Evolutionary conservation across 495 filamentous ascomycete species (phyloP), one percentile per base, ranked within the genome.

Genomic region (Alectoria sarmentosa): DNA sequence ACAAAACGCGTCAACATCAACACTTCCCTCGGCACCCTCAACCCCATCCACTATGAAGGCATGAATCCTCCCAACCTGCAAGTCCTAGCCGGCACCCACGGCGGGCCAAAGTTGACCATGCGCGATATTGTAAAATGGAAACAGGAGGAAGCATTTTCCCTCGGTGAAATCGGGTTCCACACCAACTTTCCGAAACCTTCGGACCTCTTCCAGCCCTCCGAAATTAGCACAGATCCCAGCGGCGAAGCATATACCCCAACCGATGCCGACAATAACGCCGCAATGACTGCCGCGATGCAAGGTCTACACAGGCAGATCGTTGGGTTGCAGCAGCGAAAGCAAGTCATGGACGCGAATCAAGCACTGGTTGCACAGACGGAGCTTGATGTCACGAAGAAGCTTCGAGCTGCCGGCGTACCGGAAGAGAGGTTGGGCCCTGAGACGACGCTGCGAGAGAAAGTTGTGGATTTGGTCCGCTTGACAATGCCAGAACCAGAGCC

Each of bases 101-200:
- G 52, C 17, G 52, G 52, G 9, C 19, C 5, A 34, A 2, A 6
- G 7, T 55, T 55, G 11, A 7, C 0, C 28, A 55, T 55, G 52
- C 52, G 17, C 52, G 28, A 55, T 34, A 17, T 55, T 34, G 13
- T 55, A 0, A 0, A 8, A 3, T 66, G 65, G 65, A 23, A 49
- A 21, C 48, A 17, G 13, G 65, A 66, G 52, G 34, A 66, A 34
- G 58, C 48, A 4, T 3, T 28, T 5, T 10, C 7, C 4, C 38
- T 32, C 32, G 60, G 65, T 10, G 60, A 62, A 54, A 19, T 63
- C 6, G 65, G 65, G 19, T 52, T 62, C n/a, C 49, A 19, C 9
- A 59, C 28, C 1, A 57, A 63, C 17, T 66, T 63, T 41, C 49
- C 59, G 23, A 19, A 55, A 17, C 34, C 64, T 55, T 41, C 44